Evolutionary conservation across 768 basidiomycete genomes (phyloP).

Genomic region (Calocera viscosa): DNA sequence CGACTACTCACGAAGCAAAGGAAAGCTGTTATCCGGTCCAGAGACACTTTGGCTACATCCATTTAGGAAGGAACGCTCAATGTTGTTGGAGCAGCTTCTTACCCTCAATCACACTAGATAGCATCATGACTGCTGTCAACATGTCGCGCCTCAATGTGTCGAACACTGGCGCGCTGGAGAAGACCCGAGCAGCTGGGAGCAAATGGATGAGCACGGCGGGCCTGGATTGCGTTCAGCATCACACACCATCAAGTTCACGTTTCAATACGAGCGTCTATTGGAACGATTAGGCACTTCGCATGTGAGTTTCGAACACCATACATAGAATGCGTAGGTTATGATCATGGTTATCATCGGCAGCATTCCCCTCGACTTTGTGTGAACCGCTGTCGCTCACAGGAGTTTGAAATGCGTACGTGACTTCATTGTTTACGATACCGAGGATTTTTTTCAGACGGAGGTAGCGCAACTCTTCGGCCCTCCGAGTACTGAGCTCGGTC

Average conservation of each 20-base stretch:
- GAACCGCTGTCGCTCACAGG: neutral
- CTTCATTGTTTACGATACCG: no score
- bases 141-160: constrained; percentile 46
- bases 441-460: neutral
- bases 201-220: constrained; percentile 15
- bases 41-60: constrained; percentile 43
- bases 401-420: neutral
- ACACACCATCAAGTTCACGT: constrained; percentile 26
- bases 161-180: constrained; percentile 49
- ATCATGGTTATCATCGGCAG: neutral
- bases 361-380: neutral
- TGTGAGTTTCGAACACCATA: neutral
- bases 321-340: neutral
- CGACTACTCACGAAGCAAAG: constrained; percentile 16
- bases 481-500: neutral
- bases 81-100: neutral
- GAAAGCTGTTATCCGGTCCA: constrained; percentile 46
- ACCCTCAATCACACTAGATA: constrained; percentile 24
- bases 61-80: neutral
- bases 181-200: constrained; percentile 31
- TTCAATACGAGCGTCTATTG: constrained; percentile 29
- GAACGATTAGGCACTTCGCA: neutral
- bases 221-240: no score
- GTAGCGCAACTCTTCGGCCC: neutral
- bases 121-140: constrained; percentile 25